Evolutionary conservation across 768 basidiomycete genomes (phyloP).

Genomic region (Mycena floridula): DNA sequence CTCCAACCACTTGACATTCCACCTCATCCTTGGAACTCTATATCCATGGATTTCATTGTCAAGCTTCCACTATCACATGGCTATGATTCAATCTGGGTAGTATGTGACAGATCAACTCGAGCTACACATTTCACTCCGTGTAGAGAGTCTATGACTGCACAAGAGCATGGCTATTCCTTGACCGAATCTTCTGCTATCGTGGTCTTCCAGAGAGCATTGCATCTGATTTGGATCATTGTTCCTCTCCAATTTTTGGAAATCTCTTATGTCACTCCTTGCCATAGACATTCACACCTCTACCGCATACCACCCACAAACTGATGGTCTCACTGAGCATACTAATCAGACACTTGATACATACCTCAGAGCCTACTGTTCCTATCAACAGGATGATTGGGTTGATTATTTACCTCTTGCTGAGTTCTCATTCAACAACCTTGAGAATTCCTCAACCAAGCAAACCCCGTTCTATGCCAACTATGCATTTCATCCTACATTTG

Average conservation of each 20-base stretch:
- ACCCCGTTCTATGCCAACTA: constrained; percentile 21
- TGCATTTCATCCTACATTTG: constrained; percentile 13
- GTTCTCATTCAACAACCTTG: constrained; percentile 21
- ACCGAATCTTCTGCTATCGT: constrained; percentile 17
- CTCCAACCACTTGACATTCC: constrained; percentile 19
- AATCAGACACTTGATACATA: constrained; percentile 10
- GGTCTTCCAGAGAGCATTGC: constrained; percentile 11
- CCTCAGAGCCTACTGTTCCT: neutral
- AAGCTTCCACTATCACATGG: constrained; percentile 15
- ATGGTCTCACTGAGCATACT: constrained; percentile 13
- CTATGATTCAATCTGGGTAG: constrained; percentile 6
- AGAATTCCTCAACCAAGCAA: constrained; percentile 13
- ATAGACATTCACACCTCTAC: constrained; percentile 12
- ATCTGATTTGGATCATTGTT: constrained; percentile 14
- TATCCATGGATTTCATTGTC: constrained; percentile 20
- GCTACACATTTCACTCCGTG: constrained; percentile 10
- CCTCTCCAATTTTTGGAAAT: constrained; percentile 12
- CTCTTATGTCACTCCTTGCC: constrained; percentile 8
- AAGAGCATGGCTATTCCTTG: constrained; percentile 9
- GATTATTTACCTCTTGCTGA: constrained; percentile 15
- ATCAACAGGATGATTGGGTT: constrained; percentile 13
- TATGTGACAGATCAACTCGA: constrained; percentile 4
- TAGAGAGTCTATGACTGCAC: constrained; percentile 6
- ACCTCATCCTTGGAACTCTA: constrained; percentile 11
- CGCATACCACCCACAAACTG: constrained; percentile 16